Conservation (phyloP, 176 grass and related monocot genomes). For the Aechmea fasciata region DNA sequence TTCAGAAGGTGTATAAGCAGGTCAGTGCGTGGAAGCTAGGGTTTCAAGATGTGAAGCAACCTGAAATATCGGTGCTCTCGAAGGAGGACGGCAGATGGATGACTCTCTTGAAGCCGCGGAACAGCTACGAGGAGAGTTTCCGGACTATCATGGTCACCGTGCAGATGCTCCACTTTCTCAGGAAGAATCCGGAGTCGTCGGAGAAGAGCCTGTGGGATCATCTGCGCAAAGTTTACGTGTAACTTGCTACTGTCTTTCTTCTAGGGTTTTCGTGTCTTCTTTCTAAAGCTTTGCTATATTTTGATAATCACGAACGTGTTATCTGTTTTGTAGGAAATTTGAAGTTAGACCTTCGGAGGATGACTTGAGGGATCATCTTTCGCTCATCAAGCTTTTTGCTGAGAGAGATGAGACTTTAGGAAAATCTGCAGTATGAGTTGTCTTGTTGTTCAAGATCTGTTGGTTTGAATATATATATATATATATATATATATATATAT, state of each 20-base stretch:
- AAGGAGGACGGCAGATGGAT: conserved; percentile 42
- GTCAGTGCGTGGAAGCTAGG: conserved; percentile 6
- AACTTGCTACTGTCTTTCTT: conserved; percentile 22
- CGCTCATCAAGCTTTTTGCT: conserved; percentile 47
- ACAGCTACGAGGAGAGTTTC: conserved; percentile 28
- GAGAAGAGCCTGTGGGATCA: conserved; percentile 62
- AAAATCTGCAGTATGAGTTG: conserved; percentile 52
- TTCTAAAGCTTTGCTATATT: conserved; percentile 1
- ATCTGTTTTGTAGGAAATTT: conserved; percentile 57
- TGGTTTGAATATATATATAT: neutral
- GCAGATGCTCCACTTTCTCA: conserved; percentile 64
- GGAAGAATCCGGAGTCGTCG: conserved; percentile 40
- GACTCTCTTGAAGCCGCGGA: conserved; percentile 41
- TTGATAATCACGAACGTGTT: conserved; percentile 10
- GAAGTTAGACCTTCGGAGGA: conserved; percentile 51
- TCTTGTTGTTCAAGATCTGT: neutral
- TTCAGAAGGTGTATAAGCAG: conserved; percentile 18
- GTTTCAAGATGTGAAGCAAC: conserved; percentile 27
- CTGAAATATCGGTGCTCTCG: conserved; percentile 27
- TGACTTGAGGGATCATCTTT: conserved; percentile 51
- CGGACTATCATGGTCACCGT: conserved; percentile 44
- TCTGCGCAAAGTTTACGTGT: conserved; percentile 60
- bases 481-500: no score
- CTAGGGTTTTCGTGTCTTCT: neutral
- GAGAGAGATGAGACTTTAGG: conserved; percentile 44